Percentiles rank a stretch among this genome's conserved stretches.
These are phyloP conservation scores for Cyclocybe aegerita DNA, from an alignment of 768 basidiomycete genomes.

Conservation along the genomic window DNA sequence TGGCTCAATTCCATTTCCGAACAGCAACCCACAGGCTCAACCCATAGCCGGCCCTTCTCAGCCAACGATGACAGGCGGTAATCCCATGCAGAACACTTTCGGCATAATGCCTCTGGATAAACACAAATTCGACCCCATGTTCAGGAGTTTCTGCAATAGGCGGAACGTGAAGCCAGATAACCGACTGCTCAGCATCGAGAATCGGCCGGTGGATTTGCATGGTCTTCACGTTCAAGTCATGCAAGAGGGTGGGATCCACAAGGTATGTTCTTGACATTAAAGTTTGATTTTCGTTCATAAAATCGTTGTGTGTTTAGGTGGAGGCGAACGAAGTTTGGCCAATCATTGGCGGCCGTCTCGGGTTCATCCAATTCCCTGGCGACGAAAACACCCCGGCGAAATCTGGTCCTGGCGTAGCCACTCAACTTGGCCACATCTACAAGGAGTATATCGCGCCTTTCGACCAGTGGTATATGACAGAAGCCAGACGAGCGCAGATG, in stretches of 20 bases:
- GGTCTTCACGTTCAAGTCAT: conserved; percentile 58
- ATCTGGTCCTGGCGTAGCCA: conserved; percentile 60
- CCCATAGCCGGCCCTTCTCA: conserved; percentile 14
- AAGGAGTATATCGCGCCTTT: conserved; percentile 55
- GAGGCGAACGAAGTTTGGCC: conserved; percentile 58
- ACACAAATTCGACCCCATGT: conserved; percentile 49
- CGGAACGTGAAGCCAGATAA: conserved; percentile 39
- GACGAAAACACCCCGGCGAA: conserved; percentile 59
- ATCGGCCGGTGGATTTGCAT: conserved; percentile 58
- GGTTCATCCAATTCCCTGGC: conserved; percentile 64
- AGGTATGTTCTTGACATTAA: conserved; percentile 33
- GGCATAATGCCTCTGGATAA: conserved; percentile 34
- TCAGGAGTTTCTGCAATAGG: conserved; percentile 45
- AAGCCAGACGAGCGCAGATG: conserved; percentile 30
- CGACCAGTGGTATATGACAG: conserved; percentile 52
- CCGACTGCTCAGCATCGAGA: conserved; percentile 48
- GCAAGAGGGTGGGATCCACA: conserved; percentile 49
- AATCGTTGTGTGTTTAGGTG: conserved; percentile 37
- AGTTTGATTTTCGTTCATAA: neutral
- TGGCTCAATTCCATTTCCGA: conserved; percentile 14
- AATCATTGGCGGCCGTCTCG: conserved; percentile 66
- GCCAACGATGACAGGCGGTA: conserved; percentile 4
- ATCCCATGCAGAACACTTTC: conserved; percentile 1
- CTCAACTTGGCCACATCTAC: conserved; percentile 60
- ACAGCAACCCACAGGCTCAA: conserved; percentile 3